Evolutionary conservation across 352 stramenopile species (phyloP).

Genomic region (Globisporangium yorkense): DNA sequence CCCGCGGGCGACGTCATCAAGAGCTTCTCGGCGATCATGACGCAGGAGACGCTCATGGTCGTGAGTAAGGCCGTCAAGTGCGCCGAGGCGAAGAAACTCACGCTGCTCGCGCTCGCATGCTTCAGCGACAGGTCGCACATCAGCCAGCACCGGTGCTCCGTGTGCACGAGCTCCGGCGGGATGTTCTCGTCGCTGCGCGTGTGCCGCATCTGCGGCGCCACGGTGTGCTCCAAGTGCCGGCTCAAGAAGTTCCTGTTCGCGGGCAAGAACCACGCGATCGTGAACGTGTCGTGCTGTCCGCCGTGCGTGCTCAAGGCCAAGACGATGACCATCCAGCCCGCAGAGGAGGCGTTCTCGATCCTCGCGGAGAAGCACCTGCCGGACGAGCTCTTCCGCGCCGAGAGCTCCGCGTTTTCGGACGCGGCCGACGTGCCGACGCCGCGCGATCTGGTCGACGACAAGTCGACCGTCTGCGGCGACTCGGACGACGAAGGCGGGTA

Average conservation of each 20-base stretch:
- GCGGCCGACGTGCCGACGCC: neutral
- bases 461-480: slow-evolving; percentile 7
- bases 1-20: slow-evolving; percentile 27
- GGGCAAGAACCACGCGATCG: slow-evolving; percentile 9
- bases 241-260: slow-evolving; percentile 44
- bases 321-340: slow-evolving; percentile 10
- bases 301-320: slow-evolving; percentile 13
- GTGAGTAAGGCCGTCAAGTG: slow-evolving; percentile 26
- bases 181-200: slow-evolving; percentile 16
- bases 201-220: slow-evolving; percentile 35
- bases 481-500: slow-evolving; percentile 13
- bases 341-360: slow-evolving; percentile 12
- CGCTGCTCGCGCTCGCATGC: slow-evolving; percentile 29
- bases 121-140: slow-evolving; percentile 19
- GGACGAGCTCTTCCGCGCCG: slow-evolving; percentile 7
- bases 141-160: neutral
- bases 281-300: slow-evolving; percentile 11
- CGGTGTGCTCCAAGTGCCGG: slow-evolving; percentile 39
- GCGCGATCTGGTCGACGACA: slow-evolving; percentile 7
- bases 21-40: slow-evolving; percentile 17
- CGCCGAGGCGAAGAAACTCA: slow-evolving; percentile 47
- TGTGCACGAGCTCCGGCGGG: slow-evolving; percentile 2
- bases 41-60: slow-evolving; percentile 13
- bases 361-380: slow-evolving; percentile 9
- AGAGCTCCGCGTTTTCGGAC: slow-evolving; percentile 7